Conservation (phyloP, 768 basidiomycete species). For the Tulasnella sp. region DNA sequence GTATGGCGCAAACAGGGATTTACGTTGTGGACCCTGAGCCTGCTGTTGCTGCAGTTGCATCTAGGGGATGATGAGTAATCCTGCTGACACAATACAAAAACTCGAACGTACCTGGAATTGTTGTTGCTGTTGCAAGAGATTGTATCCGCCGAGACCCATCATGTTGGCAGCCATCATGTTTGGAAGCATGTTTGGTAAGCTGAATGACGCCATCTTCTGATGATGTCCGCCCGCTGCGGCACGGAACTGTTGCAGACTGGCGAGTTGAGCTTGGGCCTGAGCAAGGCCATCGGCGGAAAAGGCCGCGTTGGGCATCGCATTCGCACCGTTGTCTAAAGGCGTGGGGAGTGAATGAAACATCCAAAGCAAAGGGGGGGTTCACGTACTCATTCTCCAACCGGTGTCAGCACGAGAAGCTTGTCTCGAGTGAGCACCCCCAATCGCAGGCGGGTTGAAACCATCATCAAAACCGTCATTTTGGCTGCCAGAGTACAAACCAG, state of each 20-base stretch:
- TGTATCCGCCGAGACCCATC: constrained; percentile 81
- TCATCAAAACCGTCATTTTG: constrained; percentile 64
- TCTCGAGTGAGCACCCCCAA: constrained; percentile 52
- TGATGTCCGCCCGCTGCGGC: constrained; percentile 90
- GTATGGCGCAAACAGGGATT: constrained; percentile 97
- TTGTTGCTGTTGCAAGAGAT: constrained; percentile 82
- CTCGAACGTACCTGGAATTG: constrained; percentile 30
- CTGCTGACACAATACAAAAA: background rate
- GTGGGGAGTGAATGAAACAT: background rate
- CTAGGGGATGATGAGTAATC: constrained; percentile 16
- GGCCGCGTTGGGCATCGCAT: constrained; percentile 14
- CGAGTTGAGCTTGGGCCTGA: constrained; percentile 91
- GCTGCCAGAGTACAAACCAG: constrained; percentile 19
- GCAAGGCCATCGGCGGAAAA: constrained; percentile 45
- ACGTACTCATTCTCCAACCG: constrained; percentile 83
- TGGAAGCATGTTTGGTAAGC: constrained; percentile 95
- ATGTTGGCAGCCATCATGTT: constrained; percentile 96
- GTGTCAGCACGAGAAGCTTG: constrained; percentile 65
- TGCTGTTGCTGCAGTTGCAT: constrained; percentile 82
- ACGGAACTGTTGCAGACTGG: constrained; percentile 92
- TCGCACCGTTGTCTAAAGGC: constrained; percentile 16
- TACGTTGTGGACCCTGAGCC: constrained; percentile 84
- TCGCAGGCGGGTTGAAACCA: constrained; percentile 50
- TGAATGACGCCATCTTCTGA: constrained; percentile 94
- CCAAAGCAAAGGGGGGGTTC: too few relatives aligned